A percentile compares a stretch with the other conserved stretches of the same genome.
These are phyloP conservation scores for Tetrapisispora taiwanensis DNA, from an alignment of 805 yeast genomes.

Conservation along the genomic window DNA sequence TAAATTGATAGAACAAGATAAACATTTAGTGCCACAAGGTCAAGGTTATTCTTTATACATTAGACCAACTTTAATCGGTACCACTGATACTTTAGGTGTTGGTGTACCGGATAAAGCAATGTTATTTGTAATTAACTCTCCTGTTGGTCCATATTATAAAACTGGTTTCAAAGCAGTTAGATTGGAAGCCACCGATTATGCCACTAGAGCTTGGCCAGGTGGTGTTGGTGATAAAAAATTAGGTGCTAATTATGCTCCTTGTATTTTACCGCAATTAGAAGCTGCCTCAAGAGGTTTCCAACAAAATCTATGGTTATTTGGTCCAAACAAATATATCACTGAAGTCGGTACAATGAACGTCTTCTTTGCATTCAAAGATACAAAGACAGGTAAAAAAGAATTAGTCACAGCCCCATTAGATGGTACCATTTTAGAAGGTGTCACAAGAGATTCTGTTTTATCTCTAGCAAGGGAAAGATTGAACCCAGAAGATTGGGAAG, in stretches of 20 bases:
- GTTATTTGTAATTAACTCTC: conserved; percentile 79
- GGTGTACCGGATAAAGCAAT: conserved; percentile 70
- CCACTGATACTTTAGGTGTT: conserved; percentile 80
- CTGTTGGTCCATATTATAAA: conserved; percentile 92
- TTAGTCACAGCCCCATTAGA: conserved; percentile 92
- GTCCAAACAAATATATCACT: conserved; percentile 74
- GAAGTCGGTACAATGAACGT: conserved; percentile 98
- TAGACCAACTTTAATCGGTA: conserved; percentile 92
- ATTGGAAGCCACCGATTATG: conserved; percentile 88
- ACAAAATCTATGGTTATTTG: conserved; percentile 94
- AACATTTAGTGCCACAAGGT: conserved; percentile 67
- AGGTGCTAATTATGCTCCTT: conserved; percentile 97
- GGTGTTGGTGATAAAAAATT: conserved; percentile 92
- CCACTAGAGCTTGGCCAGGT: conserved; percentile 98
- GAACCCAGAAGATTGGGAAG: conserved; percentile 63
- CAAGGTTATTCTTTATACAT: conserved; percentile 84
- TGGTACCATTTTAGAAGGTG: conserved; percentile 94
- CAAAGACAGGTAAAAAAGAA: conserved; percentile 70
- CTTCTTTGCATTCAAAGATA: conserved; percentile 71
- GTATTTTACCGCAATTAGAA: conserved; percentile 77
- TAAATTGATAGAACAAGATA: conserved; percentile 62
- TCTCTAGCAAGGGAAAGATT: conserved; percentile 65
- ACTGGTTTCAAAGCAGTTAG: conserved; percentile 95
- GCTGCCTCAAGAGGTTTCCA: conserved; percentile 87
- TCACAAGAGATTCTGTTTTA: conserved; percentile 83